Conservation (phyloP, 495 filamentous ascomycete genomes). For the Baudoinia panamericana region DNA sequence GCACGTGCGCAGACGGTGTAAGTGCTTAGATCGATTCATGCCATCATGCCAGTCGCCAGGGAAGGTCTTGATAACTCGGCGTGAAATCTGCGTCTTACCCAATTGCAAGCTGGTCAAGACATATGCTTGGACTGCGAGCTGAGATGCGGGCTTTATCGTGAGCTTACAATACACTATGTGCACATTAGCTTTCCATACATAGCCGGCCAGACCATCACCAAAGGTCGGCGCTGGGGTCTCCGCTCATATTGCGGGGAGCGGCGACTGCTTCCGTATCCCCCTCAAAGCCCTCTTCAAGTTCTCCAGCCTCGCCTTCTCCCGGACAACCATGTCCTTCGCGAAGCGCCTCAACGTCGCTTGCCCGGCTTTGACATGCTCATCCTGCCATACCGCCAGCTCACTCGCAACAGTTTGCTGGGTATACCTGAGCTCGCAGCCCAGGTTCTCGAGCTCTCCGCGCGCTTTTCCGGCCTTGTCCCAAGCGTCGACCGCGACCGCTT, state of each 20-base stretch:
- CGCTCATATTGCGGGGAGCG: background rate
- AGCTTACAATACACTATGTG: background rate
- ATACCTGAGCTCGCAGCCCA: conserved; percentile 71
- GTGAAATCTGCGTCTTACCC: background rate
- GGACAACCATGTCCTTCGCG: conserved; percentile 61
- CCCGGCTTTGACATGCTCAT: conserved; percentile 66
- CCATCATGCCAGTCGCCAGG: too few species aligned
- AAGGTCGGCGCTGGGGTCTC: too few species aligned
- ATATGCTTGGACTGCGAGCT: background rate
- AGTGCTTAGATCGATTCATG: background rate
- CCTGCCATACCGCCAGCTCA: conserved; percentile 88
- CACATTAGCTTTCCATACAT: too few species aligned
- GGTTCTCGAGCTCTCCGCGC: conserved; percentile 47
- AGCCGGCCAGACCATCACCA: too few species aligned
- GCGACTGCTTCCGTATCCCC: conserved; percentile 23
- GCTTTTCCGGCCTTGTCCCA: conserved; percentile 56
- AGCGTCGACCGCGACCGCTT: conserved; percentile 64
- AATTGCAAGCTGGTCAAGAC: background rate
- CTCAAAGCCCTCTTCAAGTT: conserved; percentile 65
- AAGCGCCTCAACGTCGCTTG: conserved; percentile 59
- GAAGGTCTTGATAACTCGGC: background rate
- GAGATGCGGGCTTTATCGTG: background rate
- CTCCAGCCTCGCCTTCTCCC: conserved; percentile 67
- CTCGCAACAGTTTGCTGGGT: conserved; percentile 85
- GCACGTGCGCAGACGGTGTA: background rate